Conservation (phyloP, 768 basidiomycete genomes). For the Thelephora aurantiotincta region DNA sequence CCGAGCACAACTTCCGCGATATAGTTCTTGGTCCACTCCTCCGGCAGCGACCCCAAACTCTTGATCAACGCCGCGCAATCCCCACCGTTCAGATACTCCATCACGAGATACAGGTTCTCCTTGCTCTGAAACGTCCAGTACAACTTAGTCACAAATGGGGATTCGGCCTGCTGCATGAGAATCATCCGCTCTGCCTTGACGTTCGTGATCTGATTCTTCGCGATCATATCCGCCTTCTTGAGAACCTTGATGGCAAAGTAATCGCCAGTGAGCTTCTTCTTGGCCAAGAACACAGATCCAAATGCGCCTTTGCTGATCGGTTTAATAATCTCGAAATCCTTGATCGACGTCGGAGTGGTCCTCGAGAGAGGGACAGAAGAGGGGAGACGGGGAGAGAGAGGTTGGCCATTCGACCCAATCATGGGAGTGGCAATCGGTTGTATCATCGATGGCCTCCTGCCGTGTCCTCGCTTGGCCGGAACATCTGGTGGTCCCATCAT, state of each 20-base stretch:
- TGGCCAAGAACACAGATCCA: conserved; percentile 94
- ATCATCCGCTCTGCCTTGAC: conserved; percentile 99
- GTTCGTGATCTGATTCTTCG: conserved; percentile 99
- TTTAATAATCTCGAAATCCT: conserved; percentile 98
- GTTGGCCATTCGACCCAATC: conserved; percentile 21
- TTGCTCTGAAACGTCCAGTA: conserved; percentile 99
- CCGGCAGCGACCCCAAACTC: conserved; percentile 80
- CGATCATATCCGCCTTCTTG: conserved; percentile 99
- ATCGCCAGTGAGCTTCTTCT: conserved; percentile 96
- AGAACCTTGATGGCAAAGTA: conserved; percentile 99
- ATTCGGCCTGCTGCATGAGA: conserved; percentile 97
- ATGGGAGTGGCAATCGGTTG: conserved; percentile 49
- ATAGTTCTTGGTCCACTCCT: conserved; percentile 95
- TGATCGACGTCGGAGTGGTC: conserved; percentile 82
- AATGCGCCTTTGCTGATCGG: conserved; percentile 99
- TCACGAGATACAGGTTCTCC: conserved; percentile 95
- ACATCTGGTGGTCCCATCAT: conserved; percentile 40
- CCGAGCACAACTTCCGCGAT: conserved; percentile 94
- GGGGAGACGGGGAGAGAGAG: conserved; percentile 79
- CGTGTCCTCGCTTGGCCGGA: conserved; percentile 44
- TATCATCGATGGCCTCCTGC: conserved; percentile 43
- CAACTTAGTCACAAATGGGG: conserved; percentile 93
- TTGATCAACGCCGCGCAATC: conserved; percentile 97
- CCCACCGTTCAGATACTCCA: conserved; percentile 98
- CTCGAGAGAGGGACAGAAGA: conserved; percentile 66